A percentile compares a stretch with the other conserved stretches of the same genome.
Evolutionary conservation across 768 basidiomycete genomes (phyloP).

Genomic region (Baorangia bicolor): DNA sequence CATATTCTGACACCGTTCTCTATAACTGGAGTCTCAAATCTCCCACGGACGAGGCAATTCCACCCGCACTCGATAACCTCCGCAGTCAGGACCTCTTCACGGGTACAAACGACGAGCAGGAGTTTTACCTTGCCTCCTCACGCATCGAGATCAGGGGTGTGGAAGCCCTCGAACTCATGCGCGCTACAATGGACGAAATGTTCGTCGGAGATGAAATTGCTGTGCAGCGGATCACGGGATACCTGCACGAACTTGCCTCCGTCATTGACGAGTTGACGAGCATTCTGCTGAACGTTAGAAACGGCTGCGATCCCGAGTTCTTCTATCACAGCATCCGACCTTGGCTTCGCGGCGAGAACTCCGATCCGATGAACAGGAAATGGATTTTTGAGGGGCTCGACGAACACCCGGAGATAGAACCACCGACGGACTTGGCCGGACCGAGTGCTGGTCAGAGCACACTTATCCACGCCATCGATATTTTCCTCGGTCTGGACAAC

Average conservation of each 20-base stretch:
- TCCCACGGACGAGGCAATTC: slow-evolving; percentile 28
- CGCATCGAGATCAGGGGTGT: slow-evolving; percentile 86
- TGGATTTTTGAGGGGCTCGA: slow-evolving; percentile 66
- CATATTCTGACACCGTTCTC: slow-evolving; percentile 88
- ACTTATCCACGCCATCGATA: slow-evolving; percentile 69
- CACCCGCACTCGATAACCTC: slow-evolving; percentile 55
- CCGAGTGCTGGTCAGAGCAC: slow-evolving; percentile 84
- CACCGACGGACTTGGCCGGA: slow-evolving; percentile 63
- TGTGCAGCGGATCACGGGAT: slow-evolving; percentile 58
- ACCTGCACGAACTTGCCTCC: slow-evolving; percentile 58
- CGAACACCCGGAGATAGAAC: slow-evolving; percentile 39
- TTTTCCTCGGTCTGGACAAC: slow-evolving; percentile 67
- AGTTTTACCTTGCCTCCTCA: slow-evolving; percentile 85
- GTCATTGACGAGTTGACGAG: slow-evolving; percentile 63
- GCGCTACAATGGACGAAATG: slow-evolving; percentile 80
- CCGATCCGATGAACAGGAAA: slow-evolving; percentile 39
- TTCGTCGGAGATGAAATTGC: slow-evolving; percentile 75
- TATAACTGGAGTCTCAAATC: slow-evolving; percentile 68
- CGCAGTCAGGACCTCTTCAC: slow-evolving; percentile 73
- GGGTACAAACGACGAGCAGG: slow-evolving; percentile 72
- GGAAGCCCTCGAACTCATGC: slow-evolving; percentile 83
- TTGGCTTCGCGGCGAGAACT: slow-evolving; percentile 77
- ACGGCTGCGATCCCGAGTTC: slow-evolving; percentile 69
- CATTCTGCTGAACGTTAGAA: slow-evolving; percentile 62
- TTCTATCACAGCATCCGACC: slow-evolving; percentile 76